Conservation (phyloP, 2,329 filamentous ascomycete genomes). For the Trichoderma brevicompactum region DNA sequence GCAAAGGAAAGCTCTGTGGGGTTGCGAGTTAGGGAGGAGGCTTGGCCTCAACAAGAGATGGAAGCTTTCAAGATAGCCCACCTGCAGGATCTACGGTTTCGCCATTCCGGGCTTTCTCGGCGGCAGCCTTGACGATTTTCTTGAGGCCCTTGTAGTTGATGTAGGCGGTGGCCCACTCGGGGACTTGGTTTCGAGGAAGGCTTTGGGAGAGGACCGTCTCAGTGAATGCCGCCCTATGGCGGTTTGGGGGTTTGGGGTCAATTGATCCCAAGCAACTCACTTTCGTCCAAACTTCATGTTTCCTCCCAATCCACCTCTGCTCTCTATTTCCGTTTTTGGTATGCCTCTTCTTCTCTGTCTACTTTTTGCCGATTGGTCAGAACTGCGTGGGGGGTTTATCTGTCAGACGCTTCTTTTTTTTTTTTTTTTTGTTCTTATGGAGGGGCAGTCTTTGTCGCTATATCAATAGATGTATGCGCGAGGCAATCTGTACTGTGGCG, state of each 20-base stretch:
- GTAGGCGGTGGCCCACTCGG: conserved; percentile 82
- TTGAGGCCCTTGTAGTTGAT: conserved; percentile 93
- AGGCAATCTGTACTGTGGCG: background rate
- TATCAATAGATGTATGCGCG: background rate
- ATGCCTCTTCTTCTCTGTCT: background rate
- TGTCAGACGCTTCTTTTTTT: conserved; percentile 8
- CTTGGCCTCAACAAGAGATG: conserved; percentile 15
- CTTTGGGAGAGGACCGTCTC: conserved; percentile 37
- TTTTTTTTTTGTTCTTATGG: background rate
- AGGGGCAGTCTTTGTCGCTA: background rate
- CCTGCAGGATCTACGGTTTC: conserved; percentile 87
- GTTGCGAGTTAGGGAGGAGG: conserved; percentile 41
- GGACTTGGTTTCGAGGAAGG: conserved; percentile 80
- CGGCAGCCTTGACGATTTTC: conserved; percentile 87
- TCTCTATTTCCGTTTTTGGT: conserved; percentile 1
- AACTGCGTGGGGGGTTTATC: conserved; percentile 12
- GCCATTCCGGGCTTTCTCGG: conserved; percentile 67
- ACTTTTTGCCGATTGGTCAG: conserved; percentile 21
- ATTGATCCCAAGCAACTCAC: conserved; percentile 45
- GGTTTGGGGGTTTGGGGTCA: conserved; percentile 11
- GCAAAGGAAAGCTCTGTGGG: conserved; percentile 90
- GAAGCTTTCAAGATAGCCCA: conserved; percentile 54
- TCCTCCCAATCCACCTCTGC: background rate
- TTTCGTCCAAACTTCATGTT: conserved; percentile 67
- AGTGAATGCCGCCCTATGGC: conserved; percentile 28